Evolutionary conservation across 2,329 filamentous ascomycete species (phyloP).

Genomic region (Magnaporthiopsis rhizophila): DNA sequence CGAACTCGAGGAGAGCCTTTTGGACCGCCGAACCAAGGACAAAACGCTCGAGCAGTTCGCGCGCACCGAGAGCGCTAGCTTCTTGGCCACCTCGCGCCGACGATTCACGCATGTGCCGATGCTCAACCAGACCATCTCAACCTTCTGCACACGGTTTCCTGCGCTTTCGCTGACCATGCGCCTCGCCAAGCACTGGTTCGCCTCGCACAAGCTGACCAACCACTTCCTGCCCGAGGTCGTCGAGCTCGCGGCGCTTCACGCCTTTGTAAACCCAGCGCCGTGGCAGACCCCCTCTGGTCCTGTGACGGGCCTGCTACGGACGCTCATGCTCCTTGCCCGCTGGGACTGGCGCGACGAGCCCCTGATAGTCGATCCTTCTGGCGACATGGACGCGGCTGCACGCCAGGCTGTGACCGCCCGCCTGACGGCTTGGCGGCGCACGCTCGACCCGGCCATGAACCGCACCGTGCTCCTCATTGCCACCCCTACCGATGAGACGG

Average conservation of each 20-base stretch:
- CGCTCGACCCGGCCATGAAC: conserved; percentile 77
- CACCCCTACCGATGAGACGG: conserved; percentile 68
- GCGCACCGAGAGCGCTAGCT: conserved; percentile 61
- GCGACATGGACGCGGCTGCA: conserved; percentile 53
- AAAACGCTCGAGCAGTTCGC: conserved; percentile 56
- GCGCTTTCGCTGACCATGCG: conserved; percentile 76
- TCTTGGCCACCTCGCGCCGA: conserved; percentile 64
- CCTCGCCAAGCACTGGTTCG: conserved; percentile 84
- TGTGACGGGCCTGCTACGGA: conserved; percentile 73
- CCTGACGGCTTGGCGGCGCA: conserved; percentile 76
- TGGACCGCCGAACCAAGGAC: conserved; percentile 72
- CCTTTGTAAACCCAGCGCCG: conserved; percentile 75
- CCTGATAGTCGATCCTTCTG: conserved; percentile 68
- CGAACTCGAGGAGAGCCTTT: conserved; percentile 73
- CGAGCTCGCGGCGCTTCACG: conserved; percentile 71
- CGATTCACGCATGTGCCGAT: conserved; percentile 65
- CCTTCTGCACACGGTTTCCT: conserved; percentile 71
- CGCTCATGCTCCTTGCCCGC: conserved; percentile 67
- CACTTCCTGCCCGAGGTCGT: conserved; percentile 76
- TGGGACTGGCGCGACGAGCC: conserved; percentile 92
- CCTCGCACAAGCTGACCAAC: conserved; percentile 66
- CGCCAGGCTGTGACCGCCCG: conserved; percentile 40
- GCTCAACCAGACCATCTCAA: conserved; percentile 74
- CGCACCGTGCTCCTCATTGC: conserved; percentile 73
- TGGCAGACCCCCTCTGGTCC: conserved; percentile 71